Conservation (phyloP, 176 grass and related monocot genomes). For the Hyparrhenia diplandra region DNA sequence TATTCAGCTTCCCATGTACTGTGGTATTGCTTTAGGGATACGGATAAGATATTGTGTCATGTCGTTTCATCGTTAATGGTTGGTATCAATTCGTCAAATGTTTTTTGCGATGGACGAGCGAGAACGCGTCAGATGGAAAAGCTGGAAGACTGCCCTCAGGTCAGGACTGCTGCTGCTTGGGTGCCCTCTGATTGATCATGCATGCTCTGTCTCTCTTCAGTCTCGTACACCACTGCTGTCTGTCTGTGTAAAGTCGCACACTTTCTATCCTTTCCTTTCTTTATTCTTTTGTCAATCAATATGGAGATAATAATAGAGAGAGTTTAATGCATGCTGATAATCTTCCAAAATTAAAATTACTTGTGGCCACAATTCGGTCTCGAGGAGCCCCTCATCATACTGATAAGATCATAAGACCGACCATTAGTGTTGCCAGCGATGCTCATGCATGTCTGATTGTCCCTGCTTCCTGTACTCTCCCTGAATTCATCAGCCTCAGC, state of each 20-base stretch:
- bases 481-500: not conserved
- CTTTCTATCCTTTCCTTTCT: not conserved
- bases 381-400: not conserved
- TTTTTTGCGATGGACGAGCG: not conserved
- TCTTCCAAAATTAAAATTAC: not conserved
- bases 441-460: not conserved
- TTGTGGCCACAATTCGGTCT: not conserved
- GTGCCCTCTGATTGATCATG: not conserved
- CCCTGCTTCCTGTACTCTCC: not conserved
- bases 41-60: constrained; percentile 5
- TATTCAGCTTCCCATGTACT: constrained; percentile 16
- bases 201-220: not conserved
- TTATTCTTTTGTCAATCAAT: not conserved
- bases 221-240: not conserved
- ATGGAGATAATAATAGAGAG: not conserved
- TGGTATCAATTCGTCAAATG: too few relatives aligned
- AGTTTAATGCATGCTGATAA: not conserved
- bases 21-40: not conserved
- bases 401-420: not conserved
- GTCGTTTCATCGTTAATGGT: not conserved
- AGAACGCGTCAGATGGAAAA: not conserved
- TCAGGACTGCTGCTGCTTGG: not conserved
- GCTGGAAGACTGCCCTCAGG: not conserved
- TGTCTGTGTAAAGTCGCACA: not conserved
- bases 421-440: not conserved